Percentiles rank a stretch among this genome's conserved stretches.
Conservation (phyloP, 805 yeast genomes). For the Cyberlindnera bimundalis region DNA sequence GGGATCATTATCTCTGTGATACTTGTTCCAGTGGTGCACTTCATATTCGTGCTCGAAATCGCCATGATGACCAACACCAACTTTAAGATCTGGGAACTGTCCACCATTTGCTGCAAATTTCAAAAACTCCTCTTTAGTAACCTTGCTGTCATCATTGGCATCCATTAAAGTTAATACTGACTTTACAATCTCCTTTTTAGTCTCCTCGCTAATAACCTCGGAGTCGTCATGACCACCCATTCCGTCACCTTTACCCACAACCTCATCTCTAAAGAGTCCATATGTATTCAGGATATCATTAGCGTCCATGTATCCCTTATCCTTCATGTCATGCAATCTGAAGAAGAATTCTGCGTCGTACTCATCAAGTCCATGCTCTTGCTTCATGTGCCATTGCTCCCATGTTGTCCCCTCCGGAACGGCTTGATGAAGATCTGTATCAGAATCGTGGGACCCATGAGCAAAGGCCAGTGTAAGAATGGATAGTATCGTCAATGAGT, state of each 20-base stretch:
- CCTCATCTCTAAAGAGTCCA: slow-evolving; percentile 68
- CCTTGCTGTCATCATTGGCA: slow-evolving; percentile 57
- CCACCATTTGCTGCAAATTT: slow-evolving; percentile 59
- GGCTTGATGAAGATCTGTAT: slow-evolving; percentile 27
- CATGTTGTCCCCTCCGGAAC: slow-evolving; percentile 58
- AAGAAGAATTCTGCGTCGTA: slow-evolving; percentile 78
- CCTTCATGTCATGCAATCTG: slow-evolving; percentile 69
- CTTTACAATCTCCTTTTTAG: slow-evolving; percentile 49
- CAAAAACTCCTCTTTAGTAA: slow-evolving; percentile 69
- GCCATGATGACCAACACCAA: slow-evolving; percentile 92
- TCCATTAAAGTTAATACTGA: slow-evolving; percentile 61
- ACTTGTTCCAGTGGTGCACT: slow-evolving; percentile 89
- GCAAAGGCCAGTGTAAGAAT: slow-evolving; percentile 6
- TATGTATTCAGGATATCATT: slow-evolving; percentile 75
- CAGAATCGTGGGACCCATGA: slow-evolving; percentile 20
- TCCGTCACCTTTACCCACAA: slow-evolving; percentile 88
- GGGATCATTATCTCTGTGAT: slow-evolving; percentile 75
- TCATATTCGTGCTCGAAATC: slow-evolving; percentile 94
- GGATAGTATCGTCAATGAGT: slow-evolving; percentile 2
- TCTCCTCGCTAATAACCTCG: slow-evolving; percentile 52
- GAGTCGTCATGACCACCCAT: slow-evolving; percentile 75
- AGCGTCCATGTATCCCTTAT: slow-evolving; percentile 51
- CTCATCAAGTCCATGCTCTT: slow-evolving; percentile 76
- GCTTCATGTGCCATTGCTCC: slow-evolving; percentile 89
- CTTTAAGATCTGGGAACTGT: slow-evolving; percentile 85